phyloP scores from a whole-genome alignment of 2,329 filamentous ascomycete species.

The Fusarium papillatum region DNA sequence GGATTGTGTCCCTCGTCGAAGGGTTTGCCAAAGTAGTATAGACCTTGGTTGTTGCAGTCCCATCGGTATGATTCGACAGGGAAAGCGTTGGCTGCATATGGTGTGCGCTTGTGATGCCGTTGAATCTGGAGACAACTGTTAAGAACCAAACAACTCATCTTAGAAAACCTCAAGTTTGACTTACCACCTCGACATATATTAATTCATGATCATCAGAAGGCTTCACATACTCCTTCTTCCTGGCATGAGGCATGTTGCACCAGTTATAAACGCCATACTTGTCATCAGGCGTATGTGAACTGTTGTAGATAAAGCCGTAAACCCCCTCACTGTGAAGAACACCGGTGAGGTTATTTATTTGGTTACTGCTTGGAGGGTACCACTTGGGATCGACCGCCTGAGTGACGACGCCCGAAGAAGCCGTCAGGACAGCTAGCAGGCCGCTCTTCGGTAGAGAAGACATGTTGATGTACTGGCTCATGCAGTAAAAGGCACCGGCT shows the following conservation, averaged over 20 bases:
- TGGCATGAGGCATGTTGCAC: constrained; percentile 92
- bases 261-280: constrained; percentile 80
- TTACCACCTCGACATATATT: constrained; percentile 81
- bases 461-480: constrained; percentile 32
- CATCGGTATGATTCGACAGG: constrained; percentile 80
- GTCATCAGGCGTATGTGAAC: constrained; percentile 68
- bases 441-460: constrained; percentile 18
- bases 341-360: constrained; percentile 72
- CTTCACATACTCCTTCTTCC: constrained; percentile 72
- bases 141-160: not conserved
- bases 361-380: constrained; percentile 68
- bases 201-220: constrained; percentile 71
- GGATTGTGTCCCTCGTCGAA: constrained; percentile 57
- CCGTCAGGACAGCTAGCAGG: constrained; percentile 29
- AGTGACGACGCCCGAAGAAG: constrained; percentile 11
- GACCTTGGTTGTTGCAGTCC: constrained; percentile 78
- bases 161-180: constrained; percentile 40
- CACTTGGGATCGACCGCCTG: constrained; percentile 61
- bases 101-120: constrained; percentile 87
- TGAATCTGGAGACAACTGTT: constrained; percentile 69
- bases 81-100: constrained; percentile 83
- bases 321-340: constrained; percentile 72
- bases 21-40: constrained; percentile 78
- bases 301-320: constrained; percentile 82
- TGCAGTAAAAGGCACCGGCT: not conserved